Base-by-base conservation (phyloP, 257 asterid species). In the Capsicum baccatum region DNA sequence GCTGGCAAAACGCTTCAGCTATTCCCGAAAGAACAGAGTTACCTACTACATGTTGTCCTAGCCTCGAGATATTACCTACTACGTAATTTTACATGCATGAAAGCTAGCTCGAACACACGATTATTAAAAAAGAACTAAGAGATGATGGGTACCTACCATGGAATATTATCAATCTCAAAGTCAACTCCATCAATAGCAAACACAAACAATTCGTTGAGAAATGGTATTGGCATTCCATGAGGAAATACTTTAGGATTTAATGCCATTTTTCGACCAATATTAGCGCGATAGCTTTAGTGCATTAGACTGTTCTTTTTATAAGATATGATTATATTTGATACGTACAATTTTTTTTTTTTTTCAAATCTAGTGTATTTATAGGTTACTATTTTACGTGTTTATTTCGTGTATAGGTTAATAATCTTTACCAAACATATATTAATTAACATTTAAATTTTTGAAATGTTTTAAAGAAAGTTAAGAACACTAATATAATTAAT, bases 161-260 rank as follows among this genome's bases (percentile, higher is more conserved):
- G 63, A 4, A 76, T 52, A 5, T 52, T 52, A 76, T 76, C 14
- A 8, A 76, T 76, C 81, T 52, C 48, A 52, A 76, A 76, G 9
- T 74, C 81, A 76, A 76, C 42, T 55, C 13, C 81, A 52, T 76
- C 81, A 4, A 8, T 76, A 8, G 81, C 63, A 0, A 76, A 76
- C 0, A 76, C 81, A 4, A 76, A 76, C 63, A 76, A 76, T 52
- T 76, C 81, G 33, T 76, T 26, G 21, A 52, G 63, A 54, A 26
- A 26, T 76, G 81, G 81, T 1, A 15, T 19, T 26, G 81, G 81
- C 81, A 76, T 76, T 54, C 81, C 81, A 76, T 76, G 81, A 76
- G 48, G 63, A 52, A 76, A 76, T 26, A 76, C 8, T 76, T 52
- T 76, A 3, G 81, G 81, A 52, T 76, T 76, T 47, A 76, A 1